Percentiles rank a stretch among this genome's conserved stretches.
These are phyloP conservation scores for Deinandra increscens DNA, from an alignment of 129 eudicot species.

Conservation along the genomic window DNA sequence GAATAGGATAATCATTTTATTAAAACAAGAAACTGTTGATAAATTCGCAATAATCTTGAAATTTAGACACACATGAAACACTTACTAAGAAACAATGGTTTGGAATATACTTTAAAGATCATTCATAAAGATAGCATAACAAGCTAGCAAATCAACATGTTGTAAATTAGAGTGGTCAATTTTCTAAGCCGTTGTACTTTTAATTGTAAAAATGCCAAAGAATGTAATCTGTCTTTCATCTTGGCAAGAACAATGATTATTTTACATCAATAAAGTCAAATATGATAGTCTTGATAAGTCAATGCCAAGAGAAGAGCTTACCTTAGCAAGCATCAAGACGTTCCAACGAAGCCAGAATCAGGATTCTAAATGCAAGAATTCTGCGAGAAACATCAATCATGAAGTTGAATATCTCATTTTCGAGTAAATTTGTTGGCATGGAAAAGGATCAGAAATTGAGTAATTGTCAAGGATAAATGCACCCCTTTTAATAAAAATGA, in stretches of 20 bases:
- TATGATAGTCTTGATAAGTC: background rate
- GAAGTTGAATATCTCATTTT: background rate
- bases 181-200: background rate
- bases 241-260: background rate
- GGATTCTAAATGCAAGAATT: slow-evolving; percentile 19
- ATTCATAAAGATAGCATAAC: too few relatives aligned
- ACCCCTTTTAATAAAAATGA: background rate
- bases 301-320: background rate
- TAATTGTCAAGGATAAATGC: background rate
- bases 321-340: slow-evolving; percentile 35
- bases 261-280: background rate
- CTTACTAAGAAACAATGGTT: too few relatives aligned
- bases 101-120: background rate
- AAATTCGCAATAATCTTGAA: background rate
- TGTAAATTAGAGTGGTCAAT: background rate
- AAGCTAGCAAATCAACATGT: background rate
- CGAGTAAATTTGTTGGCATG: too few relatives aligned
- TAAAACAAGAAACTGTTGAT: background rate
- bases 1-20: background rate
- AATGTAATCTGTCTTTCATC: background rate
- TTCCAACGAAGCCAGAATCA: slow-evolving; percentile 21
- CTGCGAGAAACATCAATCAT: background rate
- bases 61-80: too few relatives aligned
- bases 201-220: background rate
- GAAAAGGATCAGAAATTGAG: background rate